Base-by-base conservation (phyloP, 495 filamentous ascomycete species). In the Hyaloscypha finlandica region DNA sequence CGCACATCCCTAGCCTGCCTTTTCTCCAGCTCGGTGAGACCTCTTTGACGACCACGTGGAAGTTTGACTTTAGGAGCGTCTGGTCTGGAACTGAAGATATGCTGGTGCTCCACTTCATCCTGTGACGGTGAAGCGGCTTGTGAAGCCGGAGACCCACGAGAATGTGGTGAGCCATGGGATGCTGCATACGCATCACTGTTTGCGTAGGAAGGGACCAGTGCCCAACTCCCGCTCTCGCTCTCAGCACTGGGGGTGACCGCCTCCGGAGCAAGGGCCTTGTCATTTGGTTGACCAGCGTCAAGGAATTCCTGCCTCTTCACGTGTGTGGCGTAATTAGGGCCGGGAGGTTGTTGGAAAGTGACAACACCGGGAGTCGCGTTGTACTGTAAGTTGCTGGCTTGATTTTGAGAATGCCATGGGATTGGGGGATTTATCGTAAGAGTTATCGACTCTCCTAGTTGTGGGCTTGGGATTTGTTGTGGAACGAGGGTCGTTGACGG, bases 1-100 rank as follows among this genome's bases (percentile, higher is more conserved):
- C 72, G 54, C 6, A 74, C 72, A 29, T 71, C 69, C 9, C 66
- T 51, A 0, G 72, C 67, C 61, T 74, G 66, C 52, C 64, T 64
- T 57, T 70, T 74, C 62, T 74, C 69, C 31, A 61, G 14, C 12
- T 59, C 30, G 6, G 72, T 73, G 4, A 73, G 59, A 8, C 64
- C 58, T 33, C 71, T 35, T 37, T 68, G 66, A 3, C 71, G 68
- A 39, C 68, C 71, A 29, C 68, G 60, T 20, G 63, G 53, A 4
- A 66, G 37, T 45, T 70, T 73, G n/a, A 60, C 25, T 52, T 69
- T 73, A 9, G 68, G 16, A 5, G 63, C 42, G 2, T 65, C 68
- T 11, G 62, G 25, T 52, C 39, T 60, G 9, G 65, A 30, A 31
- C 42, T 58, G 35, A 71, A 73, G 6, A 71, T 64, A 32, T 73